Conservation (phyloP, 176 grass and related monocot species). For the Elaeis guineensis region DNA sequence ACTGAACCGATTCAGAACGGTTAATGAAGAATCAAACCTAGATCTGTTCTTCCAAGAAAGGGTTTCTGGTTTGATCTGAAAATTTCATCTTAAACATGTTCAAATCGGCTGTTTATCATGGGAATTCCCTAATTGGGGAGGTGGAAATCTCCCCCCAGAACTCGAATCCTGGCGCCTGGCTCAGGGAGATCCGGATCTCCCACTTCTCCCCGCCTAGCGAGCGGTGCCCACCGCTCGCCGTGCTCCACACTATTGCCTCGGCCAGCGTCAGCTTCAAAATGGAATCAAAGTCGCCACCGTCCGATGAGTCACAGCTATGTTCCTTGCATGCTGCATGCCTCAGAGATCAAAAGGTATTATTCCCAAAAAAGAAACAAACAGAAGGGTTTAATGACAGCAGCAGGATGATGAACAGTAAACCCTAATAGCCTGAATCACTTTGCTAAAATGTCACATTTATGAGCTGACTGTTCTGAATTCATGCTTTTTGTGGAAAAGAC, state of each 20-base stretch:
- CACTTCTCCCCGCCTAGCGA: constrained; percentile 76
- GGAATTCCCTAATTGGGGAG: constrained; percentile 53
- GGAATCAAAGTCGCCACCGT: constrained; percentile 53
- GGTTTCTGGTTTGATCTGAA: constrained; percentile 6
- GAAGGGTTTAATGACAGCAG: background rate
- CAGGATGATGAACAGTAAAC: background rate
- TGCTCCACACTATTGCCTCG: constrained; percentile 67
- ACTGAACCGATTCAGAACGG: background rate
- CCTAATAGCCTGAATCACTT: background rate
- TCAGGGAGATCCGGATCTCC: constrained; percentile 80
- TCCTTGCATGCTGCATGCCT: constrained; percentile 76
- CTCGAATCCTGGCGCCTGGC: constrained; percentile 43
- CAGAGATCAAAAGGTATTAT: constrained; percentile 97
- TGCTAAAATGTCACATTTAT: constrained; percentile 3
- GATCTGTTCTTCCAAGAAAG: constrained; percentile 12
- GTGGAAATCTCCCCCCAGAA: constrained; percentile 76
- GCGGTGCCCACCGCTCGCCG: constrained; percentile 79
- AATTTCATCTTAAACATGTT: constrained; percentile 38
- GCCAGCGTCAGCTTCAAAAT: constrained; percentile 72
- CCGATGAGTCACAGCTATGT: constrained; percentile 47
- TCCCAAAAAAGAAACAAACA: constrained; percentile 42
- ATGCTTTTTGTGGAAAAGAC: background rate
- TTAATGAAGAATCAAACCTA: constrained; percentile 7
- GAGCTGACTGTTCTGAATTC: background rate
- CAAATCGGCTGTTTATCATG: constrained; percentile 58